Conservation (phyloP, 495 filamentous ascomycete species). For the Thozetella sp. region DNA sequence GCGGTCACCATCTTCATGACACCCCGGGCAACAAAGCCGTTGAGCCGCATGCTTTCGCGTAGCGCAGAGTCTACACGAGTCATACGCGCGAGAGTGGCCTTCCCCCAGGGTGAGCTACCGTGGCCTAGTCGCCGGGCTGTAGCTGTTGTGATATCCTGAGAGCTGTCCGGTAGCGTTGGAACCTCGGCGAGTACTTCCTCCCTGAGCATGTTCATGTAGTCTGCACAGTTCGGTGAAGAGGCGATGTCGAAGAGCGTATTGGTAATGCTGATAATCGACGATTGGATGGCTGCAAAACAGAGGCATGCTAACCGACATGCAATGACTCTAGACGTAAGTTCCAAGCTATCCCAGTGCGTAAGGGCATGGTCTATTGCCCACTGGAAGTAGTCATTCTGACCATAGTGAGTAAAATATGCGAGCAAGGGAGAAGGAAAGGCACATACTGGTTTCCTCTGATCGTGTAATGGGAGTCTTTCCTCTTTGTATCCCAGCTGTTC, state of each 20-base stretch:
- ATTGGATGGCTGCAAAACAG: slow-evolving; percentile 49
- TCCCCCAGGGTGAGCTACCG: slow-evolving; percentile 25
- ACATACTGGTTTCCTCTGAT: slow-evolving; percentile 11
- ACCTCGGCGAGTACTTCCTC: slow-evolving; percentile 14
- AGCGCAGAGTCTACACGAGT: slow-evolving; percentile 33
- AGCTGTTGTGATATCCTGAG: neutral
- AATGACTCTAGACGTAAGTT: slow-evolving; percentile 24
- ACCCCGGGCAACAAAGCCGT: slow-evolving; percentile 37
- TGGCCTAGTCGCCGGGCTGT: slow-evolving; percentile 11
- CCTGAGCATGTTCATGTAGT: slow-evolving; percentile 14
- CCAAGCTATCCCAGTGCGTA: slow-evolving; percentile 19
- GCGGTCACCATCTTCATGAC: slow-evolving; percentile 41
- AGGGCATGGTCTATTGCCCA: slow-evolving; percentile 34
- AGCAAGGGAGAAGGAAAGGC: neutral
- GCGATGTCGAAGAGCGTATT: slow-evolving; percentile 37
- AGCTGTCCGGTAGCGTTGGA: slow-evolving; percentile 3
- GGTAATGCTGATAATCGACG: slow-evolving; percentile 43
- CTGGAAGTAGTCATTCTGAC: slow-evolving; percentile 31
- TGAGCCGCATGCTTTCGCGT: slow-evolving; percentile 41
- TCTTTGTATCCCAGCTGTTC: slow-evolving; percentile 2
- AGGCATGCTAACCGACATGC: slow-evolving; percentile 34
- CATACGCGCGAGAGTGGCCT: slow-evolving; percentile 34
- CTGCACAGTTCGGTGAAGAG: slow-evolving; percentile 19
- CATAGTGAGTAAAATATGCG: neutral
- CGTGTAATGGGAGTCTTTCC: slow-evolving; percentile 4